phyloP scores from a whole-genome alignment of 495 filamentous ascomycete genomes.

The Neurospora intermedia region DNA sequence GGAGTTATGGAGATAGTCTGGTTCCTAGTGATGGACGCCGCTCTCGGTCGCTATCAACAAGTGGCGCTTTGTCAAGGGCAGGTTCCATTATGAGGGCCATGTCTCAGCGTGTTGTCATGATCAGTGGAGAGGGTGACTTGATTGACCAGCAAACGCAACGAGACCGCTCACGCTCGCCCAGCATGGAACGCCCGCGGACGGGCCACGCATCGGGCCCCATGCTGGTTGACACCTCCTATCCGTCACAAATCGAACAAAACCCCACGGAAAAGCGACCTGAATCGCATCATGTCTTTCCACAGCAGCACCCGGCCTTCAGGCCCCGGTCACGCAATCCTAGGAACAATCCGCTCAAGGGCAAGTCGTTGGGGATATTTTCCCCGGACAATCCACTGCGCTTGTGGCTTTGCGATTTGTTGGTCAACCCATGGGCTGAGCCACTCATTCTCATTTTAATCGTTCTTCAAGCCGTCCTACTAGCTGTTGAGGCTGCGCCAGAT shows the following conservation, averaged over 20 bases:
- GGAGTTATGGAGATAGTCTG: constrained; percentile 39
- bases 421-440: constrained; percentile 79
- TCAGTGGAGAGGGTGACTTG: constrained; percentile 74
- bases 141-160: constrained; percentile 65
- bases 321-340: constrained; percentile 32
- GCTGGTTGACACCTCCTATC: constrained; percentile 41
- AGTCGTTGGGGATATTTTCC: constrained; percentile 73
- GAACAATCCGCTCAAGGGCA: constrained; percentile 79
- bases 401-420: constrained; percentile 74
- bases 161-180: constrained; percentile 47
- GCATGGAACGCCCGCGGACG: constrained; percentile 25
- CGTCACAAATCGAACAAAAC: constrained; percentile 32
- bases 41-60: constrained; percentile 49
- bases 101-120: constrained; percentile 94
- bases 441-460: constrained; percentile 80
- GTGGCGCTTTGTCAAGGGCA: constrained; percentile 60
- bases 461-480: constrained; percentile 74
- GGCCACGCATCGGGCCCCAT: constrained; percentile 36
- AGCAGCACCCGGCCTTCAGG: constrained; percentile 12
- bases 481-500: constrained; percentile 64
- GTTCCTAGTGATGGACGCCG: constrained; percentile 32
- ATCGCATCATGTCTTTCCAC: constrained; percentile 19
- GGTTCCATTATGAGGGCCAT: constrained; percentile 92
- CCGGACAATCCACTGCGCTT: constrained; percentile 65
- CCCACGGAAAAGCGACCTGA: constrained; percentile 37